Evolutionary conservation across 2,329 filamentous ascomycete genomes (phyloP).

Genomic region (Orbilia javanica): DNA sequence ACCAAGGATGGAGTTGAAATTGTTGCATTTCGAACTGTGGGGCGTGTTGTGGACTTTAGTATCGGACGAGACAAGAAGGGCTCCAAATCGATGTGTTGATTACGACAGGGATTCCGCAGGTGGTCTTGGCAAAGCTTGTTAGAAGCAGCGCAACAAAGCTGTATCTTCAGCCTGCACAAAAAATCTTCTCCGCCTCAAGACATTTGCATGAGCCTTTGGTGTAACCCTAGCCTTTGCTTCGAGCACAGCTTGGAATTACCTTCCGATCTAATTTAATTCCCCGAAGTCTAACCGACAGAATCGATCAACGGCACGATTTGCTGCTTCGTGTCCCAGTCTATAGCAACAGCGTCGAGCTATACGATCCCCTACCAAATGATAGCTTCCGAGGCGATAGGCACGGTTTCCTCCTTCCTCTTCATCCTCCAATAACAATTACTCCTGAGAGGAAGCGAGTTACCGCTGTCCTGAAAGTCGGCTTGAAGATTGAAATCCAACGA

Average conservation of each 20-base stretch:
- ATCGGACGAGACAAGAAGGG: neutral
- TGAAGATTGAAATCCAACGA: neutral
- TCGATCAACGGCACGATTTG: neutral
- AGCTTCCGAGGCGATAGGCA: slow-evolving; percentile 10
- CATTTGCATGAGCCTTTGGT: neutral
- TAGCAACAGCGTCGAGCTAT: neutral
- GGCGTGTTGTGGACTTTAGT: neutral
- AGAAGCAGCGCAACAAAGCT: neutral
- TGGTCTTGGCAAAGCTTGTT: too few relatives aligned
- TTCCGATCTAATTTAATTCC: neutral
- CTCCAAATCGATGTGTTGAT: too few relatives aligned
- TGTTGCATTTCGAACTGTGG: slow-evolving; percentile 1
- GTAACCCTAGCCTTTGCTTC: neutral
- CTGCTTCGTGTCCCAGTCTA: neutral
- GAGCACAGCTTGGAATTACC: neutral
- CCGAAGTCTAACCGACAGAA: neutral
- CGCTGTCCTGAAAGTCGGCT: slow-evolving; percentile 27
- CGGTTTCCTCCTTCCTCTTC: slow-evolving; percentile 40
- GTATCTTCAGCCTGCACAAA: too few relatives aligned
- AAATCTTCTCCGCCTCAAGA: neutral
- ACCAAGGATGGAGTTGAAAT: neutral
- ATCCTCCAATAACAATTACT: slow-evolving; percentile 57
- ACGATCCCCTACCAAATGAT: slow-evolving; percentile 36
- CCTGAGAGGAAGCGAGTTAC: slow-evolving; percentile 44
- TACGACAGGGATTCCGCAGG: too few relatives aligned